Conservation (phyloP, 371 early-diverging fungal genomes). For the Zopfochytrium polystomum region DNA sequence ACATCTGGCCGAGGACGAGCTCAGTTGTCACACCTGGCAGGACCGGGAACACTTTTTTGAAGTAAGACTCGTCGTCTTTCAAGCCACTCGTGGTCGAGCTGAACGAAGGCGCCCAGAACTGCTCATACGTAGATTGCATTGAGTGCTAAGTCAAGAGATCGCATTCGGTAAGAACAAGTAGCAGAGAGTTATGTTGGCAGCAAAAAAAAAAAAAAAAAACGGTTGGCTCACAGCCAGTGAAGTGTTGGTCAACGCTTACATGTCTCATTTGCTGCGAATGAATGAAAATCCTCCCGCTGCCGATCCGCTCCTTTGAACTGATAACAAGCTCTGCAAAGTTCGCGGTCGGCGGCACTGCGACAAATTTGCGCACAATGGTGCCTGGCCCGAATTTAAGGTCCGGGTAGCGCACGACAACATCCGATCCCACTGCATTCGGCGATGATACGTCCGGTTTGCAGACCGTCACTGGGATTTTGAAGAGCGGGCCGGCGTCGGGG, state of each 20-base stretch:
- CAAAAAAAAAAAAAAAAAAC: too few species aligned
- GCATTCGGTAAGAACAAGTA: too few species aligned
- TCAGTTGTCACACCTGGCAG: constrained; percentile 5
- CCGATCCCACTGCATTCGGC: constrained; percentile 2
- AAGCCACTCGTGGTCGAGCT: constrained; percentile 45
- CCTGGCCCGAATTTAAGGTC: constrained; percentile 73
- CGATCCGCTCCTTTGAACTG: too few species aligned
- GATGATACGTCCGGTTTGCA: constrained; percentile 65
- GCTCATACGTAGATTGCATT: constrained; percentile 61
- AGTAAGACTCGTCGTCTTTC: constrained; percentile 59
- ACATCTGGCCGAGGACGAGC: constrained; percentile 69
- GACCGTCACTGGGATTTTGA: constrained; percentile 86
- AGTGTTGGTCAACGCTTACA: too few species aligned
- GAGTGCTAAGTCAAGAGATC: too few species aligned
- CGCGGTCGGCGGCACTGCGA: constrained; percentile 78
- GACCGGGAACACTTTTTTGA: constrained; percentile 53
- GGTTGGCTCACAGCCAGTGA: too few species aligned
- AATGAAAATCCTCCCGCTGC: too few species aligned
- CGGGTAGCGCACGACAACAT: constrained; percentile 43
- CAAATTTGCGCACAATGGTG: constrained; percentile 71
- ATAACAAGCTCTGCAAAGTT: constrained; percentile 58
- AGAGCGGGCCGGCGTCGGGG: constrained; percentile 61
- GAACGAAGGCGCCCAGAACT: constrained; percentile 55
- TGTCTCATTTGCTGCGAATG: too few species aligned
- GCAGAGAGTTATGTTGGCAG: too few species aligned